Percentiles rank a stretch among this genome's conserved stretches.
phyloP scores from a whole-genome alignment of 2,329 filamentous ascomycete genomes.

The Huntiella omanensis region DNA sequence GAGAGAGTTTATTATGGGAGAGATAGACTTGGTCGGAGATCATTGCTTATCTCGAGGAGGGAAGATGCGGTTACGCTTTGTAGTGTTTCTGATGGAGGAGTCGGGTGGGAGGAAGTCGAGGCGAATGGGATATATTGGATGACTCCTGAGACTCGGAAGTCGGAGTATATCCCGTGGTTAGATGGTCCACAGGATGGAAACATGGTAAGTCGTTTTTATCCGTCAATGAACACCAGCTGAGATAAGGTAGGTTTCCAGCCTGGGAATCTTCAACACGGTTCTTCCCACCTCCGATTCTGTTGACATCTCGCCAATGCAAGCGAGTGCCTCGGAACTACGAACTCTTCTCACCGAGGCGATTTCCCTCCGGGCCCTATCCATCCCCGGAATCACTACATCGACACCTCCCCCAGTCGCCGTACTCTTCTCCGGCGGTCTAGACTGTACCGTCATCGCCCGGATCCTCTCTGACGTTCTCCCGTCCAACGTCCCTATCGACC shows the following conservation, averaged over 20 bases:
- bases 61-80: constrained; percentile 39
- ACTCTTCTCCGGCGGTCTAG: constrained; percentile 83
- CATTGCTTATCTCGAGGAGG: constrained; percentile 41
- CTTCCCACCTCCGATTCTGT: constrained; percentile 16
- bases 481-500: constrained; percentile 49
- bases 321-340: background rate
- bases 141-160: constrained; percentile 24
- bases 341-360: constrained; percentile 25
- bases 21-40: constrained; percentile 74
- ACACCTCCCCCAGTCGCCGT: constrained; percentile 41
- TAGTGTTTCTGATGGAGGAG: constrained; percentile 43
- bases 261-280: constrained; percentile 33
- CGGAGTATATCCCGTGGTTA: constrained; percentile 10
- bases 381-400: constrained; percentile 26
- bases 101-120: constrained; percentile 60
- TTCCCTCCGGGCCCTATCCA: constrained; percentile 40
- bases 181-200: background rate
- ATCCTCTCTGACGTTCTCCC: constrained; percentile 62
- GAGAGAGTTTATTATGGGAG: constrained; percentile 58
- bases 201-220: constrained; percentile 8
- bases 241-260: constrained; percentile 29
- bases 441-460: constrained; percentile 76
- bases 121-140: constrained; percentile 65
- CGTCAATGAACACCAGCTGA: constrained; percentile 11
- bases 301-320: background rate